Conservation (phyloP, 1,139 yeast genomes). For the Saccharomyces hybrid region DNA sequence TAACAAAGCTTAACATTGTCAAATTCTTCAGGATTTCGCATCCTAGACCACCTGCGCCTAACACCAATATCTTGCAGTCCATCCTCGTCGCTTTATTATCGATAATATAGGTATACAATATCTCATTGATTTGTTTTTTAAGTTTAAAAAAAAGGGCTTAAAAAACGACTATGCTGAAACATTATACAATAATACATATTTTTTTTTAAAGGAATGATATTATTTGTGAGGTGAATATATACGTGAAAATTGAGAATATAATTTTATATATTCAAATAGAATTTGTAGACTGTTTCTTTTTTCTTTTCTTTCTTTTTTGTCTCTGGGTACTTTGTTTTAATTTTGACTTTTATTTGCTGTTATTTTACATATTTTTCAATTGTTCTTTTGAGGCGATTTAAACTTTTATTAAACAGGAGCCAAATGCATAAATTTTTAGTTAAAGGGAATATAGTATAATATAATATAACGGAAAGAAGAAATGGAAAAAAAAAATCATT, state of each 20-base stretch:
- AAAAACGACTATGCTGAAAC: background rate
- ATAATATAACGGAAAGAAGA: background rate
- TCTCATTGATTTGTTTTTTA: background rate
- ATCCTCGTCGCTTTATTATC: slow-evolving; percentile 3
- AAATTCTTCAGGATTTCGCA: slow-evolving; percentile 86
- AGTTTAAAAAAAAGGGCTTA: background rate
- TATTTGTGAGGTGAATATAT: background rate
- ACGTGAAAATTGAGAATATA: background rate
- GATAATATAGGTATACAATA: background rate
- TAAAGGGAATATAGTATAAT: background rate
- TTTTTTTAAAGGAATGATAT: background rate
- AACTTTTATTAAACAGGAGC: background rate
- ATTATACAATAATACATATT: background rate
- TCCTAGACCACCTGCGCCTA: slow-evolving; percentile 96
- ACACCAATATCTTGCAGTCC: slow-evolving; percentile 38
- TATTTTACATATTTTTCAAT: background rate
- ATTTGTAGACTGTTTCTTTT: background rate
- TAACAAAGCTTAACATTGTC: slow-evolving; percentile 63
- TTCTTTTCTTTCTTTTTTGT: background rate
- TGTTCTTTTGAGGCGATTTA: background rate
- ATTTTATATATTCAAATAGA: background rate
- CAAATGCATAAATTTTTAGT: background rate
- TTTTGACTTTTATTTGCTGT: background rate
- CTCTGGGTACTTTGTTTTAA: background rate
- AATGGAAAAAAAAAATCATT: background rate